A percentile compares a stretch with the other conserved stretches of the same genome.
Conservation (phyloP, 2,329 filamentous ascomycete species). For the Arachnomyces sp. region DNA sequence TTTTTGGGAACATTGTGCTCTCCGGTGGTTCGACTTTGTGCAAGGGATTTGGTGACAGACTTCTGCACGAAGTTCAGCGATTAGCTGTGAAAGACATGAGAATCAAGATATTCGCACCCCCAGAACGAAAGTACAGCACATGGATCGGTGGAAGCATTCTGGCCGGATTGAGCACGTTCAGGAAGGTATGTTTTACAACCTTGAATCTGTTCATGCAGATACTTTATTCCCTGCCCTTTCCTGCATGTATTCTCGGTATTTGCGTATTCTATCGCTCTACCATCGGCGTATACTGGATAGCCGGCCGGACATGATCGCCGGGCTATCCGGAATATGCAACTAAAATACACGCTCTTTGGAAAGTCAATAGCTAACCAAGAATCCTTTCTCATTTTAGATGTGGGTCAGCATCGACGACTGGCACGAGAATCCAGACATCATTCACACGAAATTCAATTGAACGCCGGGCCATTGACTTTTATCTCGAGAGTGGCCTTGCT, state of each 20-base stretch:
- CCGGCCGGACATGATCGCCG: no score
- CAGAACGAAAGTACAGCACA: constrained; percentile 95
- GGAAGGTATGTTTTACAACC: constrained; percentile 61
- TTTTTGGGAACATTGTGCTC: constrained; percentile 95
- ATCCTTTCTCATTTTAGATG: constrained; percentile 62
- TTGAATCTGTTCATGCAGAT: neutral
- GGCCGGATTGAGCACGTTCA: constrained; percentile 92
- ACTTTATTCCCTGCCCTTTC: constrained; percentile 7
- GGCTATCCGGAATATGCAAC: no score
- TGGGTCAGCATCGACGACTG: constrained; percentile 99
- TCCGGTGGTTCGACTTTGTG: constrained; percentile 94
- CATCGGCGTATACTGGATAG: no score
- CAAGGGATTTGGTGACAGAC: constrained; percentile 89
- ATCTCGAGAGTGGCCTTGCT: neutral
- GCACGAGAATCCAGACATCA: constrained; percentile 99
- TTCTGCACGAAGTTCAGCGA: constrained; percentile 85
- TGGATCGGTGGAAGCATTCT: constrained; percentile 99
- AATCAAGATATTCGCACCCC: constrained; percentile 97
- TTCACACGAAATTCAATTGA: constrained; percentile 94
- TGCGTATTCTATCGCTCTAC: no score
- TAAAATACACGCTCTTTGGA: neutral
- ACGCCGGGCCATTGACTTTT: neutral
- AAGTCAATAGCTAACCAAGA: neutral
- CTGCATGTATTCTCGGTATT: neutral
- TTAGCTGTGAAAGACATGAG: constrained; percentile 98